Conservation (phyloP, 345 rosid species). For the Lumnitzera littorea region DNA sequence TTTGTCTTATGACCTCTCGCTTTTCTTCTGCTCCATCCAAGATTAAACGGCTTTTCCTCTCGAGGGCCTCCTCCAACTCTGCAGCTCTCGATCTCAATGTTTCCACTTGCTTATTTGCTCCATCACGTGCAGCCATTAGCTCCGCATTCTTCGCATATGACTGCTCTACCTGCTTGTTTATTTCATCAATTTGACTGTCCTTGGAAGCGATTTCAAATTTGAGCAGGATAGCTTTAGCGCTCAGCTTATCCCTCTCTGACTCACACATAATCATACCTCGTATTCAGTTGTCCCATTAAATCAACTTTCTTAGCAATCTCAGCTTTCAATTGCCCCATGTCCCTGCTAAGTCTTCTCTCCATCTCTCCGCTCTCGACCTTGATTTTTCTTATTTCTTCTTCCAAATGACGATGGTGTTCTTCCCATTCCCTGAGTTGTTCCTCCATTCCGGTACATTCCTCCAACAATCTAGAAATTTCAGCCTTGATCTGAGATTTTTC, state of each 20-base stretch:
- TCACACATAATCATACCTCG: constrained; percentile 21
- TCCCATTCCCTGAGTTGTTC: constrained; percentile 58
- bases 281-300: constrained; percentile 24
- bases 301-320: constrained; percentile 34
- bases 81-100: constrained; percentile 30
- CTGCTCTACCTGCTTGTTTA: constrained; percentile 41
- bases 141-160: constrained; percentile 43
- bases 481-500: constrained; percentile 59
- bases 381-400: constrained; percentile 48
- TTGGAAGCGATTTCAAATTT: constrained; percentile 25
- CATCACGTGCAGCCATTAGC: constrained; percentile 26
- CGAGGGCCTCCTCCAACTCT: constrained; percentile 41
- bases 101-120: constrained; percentile 12
- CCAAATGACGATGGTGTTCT: constrained; percentile 46
- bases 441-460: constrained; percentile 29
- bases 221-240: constrained; percentile 18
- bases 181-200: constrained; percentile 31
- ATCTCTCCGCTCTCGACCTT: constrained; percentile 37
- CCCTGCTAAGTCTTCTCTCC: constrained; percentile 28
- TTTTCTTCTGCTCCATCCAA: constrained; percentile 58
- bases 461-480: constrained; percentile 50
- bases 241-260: constrained; percentile 34
- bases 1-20: too few species aligned
- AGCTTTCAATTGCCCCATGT: constrained; percentile 26
- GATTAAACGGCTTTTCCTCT: constrained; percentile 32